Evolutionary conservation across 352 stramenopile species (phyloP), one percentile per base, ranked within the genome.

Genomic region (Phytopythium oedochilum): DNA sequence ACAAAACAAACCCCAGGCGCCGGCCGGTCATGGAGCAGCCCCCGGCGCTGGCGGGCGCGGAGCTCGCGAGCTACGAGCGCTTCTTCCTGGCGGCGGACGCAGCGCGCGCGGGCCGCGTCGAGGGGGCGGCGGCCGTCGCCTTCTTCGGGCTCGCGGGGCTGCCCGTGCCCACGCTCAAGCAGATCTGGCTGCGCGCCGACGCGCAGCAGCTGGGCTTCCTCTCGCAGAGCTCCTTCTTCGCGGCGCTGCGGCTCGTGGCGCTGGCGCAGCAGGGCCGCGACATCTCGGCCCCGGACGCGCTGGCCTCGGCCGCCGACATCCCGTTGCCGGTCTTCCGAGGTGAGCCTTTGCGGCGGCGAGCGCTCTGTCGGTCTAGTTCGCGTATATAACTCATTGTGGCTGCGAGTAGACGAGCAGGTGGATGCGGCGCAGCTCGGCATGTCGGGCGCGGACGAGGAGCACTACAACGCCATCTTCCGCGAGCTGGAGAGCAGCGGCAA

Each of bases 141-240:
- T 73, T 73, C 44, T 73, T 73, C 48, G 53, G 54, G 15, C 59
- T 43, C 11, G 36, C 65, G 36, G 47, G 49, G 26, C 59, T 73
- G 48, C 61, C 61, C 17, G 58, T 66, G 47, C 36, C 57, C 14
- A 62, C 61, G 58, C 60, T 73, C 47, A 73, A 70, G 61, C 65
- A 60, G 34, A 63, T 73, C 20, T 73, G 65, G 65, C 60, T 60
- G 55, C 59, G 68, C 22, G 61, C 65, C 12, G 65, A 69, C 43
- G 45, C 49, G 26, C 28, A 29, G 5, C 53, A 60, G 48, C 57
- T 61, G 34, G 56, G 42, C 29, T 61, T 60, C 26, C 57, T 73
- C 28, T 31, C 20, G 22, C 42, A 29, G 6, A 8, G 17, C 25
- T 34, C 54, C 14, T 73, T 73, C 52, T 45, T 40, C 26, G 60